A percentile compares a stretch with the other conserved stretches of the same genome.
phyloP scores from a whole-genome alignment of 306 rosid genomes.

The Rosa persica region DNA sequence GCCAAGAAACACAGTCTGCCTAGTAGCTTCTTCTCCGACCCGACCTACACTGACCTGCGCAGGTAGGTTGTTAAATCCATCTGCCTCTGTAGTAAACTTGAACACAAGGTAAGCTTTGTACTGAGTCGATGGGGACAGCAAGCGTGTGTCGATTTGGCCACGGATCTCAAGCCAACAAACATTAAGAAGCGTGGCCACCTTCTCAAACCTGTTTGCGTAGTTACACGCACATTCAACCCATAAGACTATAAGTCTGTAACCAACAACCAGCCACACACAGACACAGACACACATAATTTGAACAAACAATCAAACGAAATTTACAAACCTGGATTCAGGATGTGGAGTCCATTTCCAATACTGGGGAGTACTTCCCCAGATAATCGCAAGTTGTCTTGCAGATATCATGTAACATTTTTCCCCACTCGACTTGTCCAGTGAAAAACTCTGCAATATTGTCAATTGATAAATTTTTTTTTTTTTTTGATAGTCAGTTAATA shows the following conservation, averaged over 20 bases:
- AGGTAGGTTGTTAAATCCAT: slow-evolving; percentile 43
- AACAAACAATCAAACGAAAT: not conserved
- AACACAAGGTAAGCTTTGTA: slow-evolving; percentile 65
- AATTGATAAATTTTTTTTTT: no score
- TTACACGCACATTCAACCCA: not conserved
- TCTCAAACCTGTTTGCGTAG: slow-evolving; percentile 43
- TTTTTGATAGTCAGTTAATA: no score
- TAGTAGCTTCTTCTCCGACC: slow-evolving; percentile 5
- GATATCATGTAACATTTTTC: slow-evolving; percentile 70
- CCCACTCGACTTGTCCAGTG: slow-evolving; percentile 50
- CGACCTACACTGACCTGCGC: no score
- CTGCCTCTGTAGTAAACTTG: slow-evolving; percentile 29
- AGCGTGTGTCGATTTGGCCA: slow-evolving; percentile 38
- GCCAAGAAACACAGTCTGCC: slow-evolving; percentile 34
- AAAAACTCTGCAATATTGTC: slow-evolving; percentile 47
- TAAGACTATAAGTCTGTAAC: not conserved
- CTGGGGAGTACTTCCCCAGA: slow-evolving; percentile 57
- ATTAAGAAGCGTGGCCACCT: slow-evolving; percentile 53
- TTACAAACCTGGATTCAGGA: slow-evolving; percentile 44
- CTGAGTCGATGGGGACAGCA: slow-evolving; percentile 48
- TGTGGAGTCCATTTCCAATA: slow-evolving; percentile 61
- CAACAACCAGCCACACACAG: not conserved
- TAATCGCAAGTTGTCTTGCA: slow-evolving; percentile 45
- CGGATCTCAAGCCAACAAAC: slow-evolving; percentile 81
- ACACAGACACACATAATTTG: not conserved